Evolutionary conservation across 768 basidiomycete species (phyloP), one percentile per base, ranked within the genome.

Genomic region (Tulasnella sp.): DNA sequence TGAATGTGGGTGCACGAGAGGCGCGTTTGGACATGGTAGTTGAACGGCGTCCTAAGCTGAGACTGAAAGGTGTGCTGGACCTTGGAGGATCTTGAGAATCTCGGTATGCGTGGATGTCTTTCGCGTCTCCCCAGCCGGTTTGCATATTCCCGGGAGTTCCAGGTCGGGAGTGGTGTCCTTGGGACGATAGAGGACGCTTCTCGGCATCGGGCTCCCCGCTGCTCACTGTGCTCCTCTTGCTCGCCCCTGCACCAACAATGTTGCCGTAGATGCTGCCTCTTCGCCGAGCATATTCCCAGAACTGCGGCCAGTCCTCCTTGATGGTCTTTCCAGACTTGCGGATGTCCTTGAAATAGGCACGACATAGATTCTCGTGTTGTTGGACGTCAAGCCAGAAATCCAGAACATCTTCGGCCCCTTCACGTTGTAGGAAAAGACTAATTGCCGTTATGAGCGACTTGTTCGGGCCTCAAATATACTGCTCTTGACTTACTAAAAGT

Each of bases 351-450:
- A 99, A 99, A 86, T 99, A 99, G 10, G 97, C 98, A 80, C 97
- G 90, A 85, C 97, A 99, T 44, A 99, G 91, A 84, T 98, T 98
- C 87, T 99, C 98, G 85, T 99, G 98, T 86, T 99, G 98, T 83
- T 98, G 96, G 8, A 99, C 98, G 85, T 99, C 98, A 39, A 99
- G 90, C 97, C 97, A 99, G 83, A 99, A 99, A 85, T 99, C 98
- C 71, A 99, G 87, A 74, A 96, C 94, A 85, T 99, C 98, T 84
- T 99, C 97, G 77, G 95, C 91, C 36, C 95, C 94, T 86, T 99
- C 97, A 46, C 96, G 91, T 84, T 99, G 97, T 46, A 99, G 88
- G 85, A 98, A 99, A 80, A 98, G 90, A 86, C 97, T 98, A 81
- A 38, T 77, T 81, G 82, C 62, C 21, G 12, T 42, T n/a, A 44